phyloP scores from a whole-genome alignment of 371 early-diverging fungal genomes.

The Zancudomyces culisetae region DNA sequence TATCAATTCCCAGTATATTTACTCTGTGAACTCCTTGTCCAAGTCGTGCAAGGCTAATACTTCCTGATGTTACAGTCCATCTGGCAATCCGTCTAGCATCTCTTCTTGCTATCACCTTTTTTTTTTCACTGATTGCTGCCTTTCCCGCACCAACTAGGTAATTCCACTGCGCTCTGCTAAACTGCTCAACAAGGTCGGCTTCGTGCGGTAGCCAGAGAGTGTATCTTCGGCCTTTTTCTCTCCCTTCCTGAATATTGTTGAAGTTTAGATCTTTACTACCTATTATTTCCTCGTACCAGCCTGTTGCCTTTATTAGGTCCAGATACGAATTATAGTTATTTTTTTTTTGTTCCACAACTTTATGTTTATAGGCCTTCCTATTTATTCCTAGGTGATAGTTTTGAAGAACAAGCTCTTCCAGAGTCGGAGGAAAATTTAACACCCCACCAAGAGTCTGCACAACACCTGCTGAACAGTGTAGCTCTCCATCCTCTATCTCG shows the following conservation, averaged over 20 bases:
- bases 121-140: not conserved
- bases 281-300: not conserved
- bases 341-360: not conserved
- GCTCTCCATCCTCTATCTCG: conserved; percentile 1
- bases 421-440: not conserved
- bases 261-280: too few relatives aligned
- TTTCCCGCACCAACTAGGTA: not conserved
- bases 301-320: not conserved
- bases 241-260: not conserved
- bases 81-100: conserved; percentile 1
- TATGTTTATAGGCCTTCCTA: not conserved
- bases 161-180: not conserved
- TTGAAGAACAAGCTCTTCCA: not conserved
- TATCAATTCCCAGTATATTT: not conserved
- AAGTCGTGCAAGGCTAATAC: not conserved
- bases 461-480: not conserved
- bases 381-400: too few relatives aligned
- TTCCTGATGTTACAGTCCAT: not conserved
- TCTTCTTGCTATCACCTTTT: not conserved
- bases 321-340: not conserved
- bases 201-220: not conserved
- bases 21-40: not conserved
- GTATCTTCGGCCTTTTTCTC: conserved; percentile 2
- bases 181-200: not conserved
- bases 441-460: conserved; percentile 1